A percentile compares a stretch with the other conserved stretches of the same genome.
Evolutionary conservation across 805 yeast species (phyloP).

Genomic region (Candida schatavii): DNA sequence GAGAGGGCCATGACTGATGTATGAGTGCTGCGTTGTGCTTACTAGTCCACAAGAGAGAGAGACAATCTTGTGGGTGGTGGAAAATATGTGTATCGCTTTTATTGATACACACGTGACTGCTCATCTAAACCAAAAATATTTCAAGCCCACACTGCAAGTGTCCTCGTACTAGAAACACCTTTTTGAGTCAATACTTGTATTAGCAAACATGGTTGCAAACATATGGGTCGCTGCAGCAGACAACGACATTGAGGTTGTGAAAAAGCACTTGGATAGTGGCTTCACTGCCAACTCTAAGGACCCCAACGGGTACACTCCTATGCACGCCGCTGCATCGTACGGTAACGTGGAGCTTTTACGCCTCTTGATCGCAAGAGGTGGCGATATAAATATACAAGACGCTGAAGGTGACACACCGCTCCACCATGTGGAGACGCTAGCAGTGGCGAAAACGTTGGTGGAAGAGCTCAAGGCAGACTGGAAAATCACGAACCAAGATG

Average conservation of each 20-base stretch:
- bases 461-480: conserved; percentile 68
- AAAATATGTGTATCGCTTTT: not conserved
- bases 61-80: no score
- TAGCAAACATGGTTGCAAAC: conserved; percentile 54
- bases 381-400: conserved; percentile 81
- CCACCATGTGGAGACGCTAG: conserved; percentile 79
- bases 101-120: no score
- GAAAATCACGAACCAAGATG: conserved; percentile 64
- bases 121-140: no score
- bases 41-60: no score
- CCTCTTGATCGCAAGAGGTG: conserved; percentile 57
- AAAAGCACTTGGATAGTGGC: conserved; percentile 49
- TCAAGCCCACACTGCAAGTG: no score
- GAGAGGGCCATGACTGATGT: conserved; percentile 7
- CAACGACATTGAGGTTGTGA: conserved; percentile 60
- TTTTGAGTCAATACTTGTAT: no score
- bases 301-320: conserved; percentile 92
- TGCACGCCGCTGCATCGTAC: conserved; percentile 97
- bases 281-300: conserved; percentile 73
- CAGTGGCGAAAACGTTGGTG: conserved; percentile 62
- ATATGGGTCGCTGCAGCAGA: conserved; percentile 97
- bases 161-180: no score
- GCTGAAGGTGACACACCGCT: conserved; percentile 93
- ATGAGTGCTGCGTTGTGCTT: no score
- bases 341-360: conserved; percentile 70